Evolutionary conservation across 2,329 filamentous ascomycete genomes (phyloP).

Genomic region (Aaosphaeria arxii): DNA sequence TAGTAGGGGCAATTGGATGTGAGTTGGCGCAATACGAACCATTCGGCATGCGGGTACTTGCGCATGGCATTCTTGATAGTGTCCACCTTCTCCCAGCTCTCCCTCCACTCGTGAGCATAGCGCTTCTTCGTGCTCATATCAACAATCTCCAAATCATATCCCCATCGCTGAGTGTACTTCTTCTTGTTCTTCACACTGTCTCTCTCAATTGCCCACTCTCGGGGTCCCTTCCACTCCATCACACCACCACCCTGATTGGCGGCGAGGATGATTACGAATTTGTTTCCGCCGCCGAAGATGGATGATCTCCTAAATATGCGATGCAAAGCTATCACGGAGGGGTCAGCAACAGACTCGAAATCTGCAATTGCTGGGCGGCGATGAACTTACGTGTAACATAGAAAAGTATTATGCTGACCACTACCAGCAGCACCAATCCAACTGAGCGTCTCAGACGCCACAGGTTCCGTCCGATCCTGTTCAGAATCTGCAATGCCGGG

Average conservation of each 20-base stretch:
- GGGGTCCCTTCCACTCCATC: conserved; percentile 97
- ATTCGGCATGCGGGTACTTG: conserved; percentile 95
- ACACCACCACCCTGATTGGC: conserved; percentile 95
- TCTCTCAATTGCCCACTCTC: conserved; percentile 97
- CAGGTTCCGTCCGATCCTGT: conserved; percentile 49
- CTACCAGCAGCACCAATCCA: conserved; percentile 56
- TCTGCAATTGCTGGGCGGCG: background rate
- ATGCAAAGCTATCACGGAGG: conserved; percentile 48
- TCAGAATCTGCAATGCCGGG: conserved; percentile 31
- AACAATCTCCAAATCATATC: conserved; percentile 92
- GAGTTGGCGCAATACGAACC: conserved; percentile 56
- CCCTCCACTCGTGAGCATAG: conserved; percentile 97
- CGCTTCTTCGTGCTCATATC: conserved; percentile 99
- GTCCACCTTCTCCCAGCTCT: conserved; percentile 99
- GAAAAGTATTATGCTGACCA: conserved; percentile 63
- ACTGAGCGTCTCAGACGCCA: conserved; percentile 65
- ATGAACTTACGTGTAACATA: conserved; percentile 71
- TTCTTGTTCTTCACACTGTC: conserved; percentile 96
- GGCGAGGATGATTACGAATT: conserved; percentile 88
- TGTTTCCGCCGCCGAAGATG: conserved; percentile 78
- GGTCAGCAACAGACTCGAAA: background rate
- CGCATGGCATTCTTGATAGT: conserved; percentile 82
- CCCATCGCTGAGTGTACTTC: conserved; percentile 82
- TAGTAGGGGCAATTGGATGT: conserved; percentile 13
- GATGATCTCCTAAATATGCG: conserved; percentile 67